Conservation (phyloP, 305 asterid species). For the Striga hermonthica region DNA sequence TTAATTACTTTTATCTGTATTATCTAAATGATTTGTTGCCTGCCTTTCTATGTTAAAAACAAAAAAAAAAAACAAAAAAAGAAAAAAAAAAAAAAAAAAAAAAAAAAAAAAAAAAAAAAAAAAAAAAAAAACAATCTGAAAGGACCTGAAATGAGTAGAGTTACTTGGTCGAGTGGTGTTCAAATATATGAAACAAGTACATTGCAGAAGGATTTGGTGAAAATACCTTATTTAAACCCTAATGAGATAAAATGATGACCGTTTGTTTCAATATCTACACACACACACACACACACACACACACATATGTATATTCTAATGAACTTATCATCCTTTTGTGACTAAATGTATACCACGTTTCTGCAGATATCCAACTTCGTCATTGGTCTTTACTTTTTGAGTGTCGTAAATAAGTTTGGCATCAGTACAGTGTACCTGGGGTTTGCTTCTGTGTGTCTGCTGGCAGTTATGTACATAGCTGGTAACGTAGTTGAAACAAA, state of each 20-base stretch:
- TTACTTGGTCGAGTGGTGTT: not conserved
- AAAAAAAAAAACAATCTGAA: too few species aligned
- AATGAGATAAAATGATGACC: not conserved
- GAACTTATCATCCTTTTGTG: not conserved
- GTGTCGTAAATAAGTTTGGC: conserved; percentile 77
- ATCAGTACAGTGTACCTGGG: conserved; percentile 89
- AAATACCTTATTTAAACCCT: not conserved
- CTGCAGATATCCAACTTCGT: conserved; percentile 76
- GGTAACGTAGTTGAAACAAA: conserved; percentile 89
- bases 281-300: too few species aligned
- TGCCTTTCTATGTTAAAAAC: too few species aligned
- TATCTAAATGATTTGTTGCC: too few species aligned
- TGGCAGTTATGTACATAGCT: conserved; percentile 79
- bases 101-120: too few species aligned
- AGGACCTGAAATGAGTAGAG: too few species aligned
- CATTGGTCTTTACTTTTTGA: conserved; percentile 87
- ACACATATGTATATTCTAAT: too few species aligned
- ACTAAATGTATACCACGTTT: not conserved
- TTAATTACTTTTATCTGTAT: too few species aligned
- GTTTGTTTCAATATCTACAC: not conserved
- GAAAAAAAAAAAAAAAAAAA: too few species aligned
- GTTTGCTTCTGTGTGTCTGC: conserved; percentile 66
- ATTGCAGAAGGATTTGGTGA: too few species aligned
- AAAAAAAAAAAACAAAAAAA: too few species aligned
- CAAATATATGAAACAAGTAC: not conserved